A percentile compares a stretch with the other conserved stretches of the same genome.
These are phyloP conservation scores for Emergomyces pasteurianus DNA, from an alignment of 2,329 filamentous ascomycete genomes.

Conservation along the genomic window DNA sequence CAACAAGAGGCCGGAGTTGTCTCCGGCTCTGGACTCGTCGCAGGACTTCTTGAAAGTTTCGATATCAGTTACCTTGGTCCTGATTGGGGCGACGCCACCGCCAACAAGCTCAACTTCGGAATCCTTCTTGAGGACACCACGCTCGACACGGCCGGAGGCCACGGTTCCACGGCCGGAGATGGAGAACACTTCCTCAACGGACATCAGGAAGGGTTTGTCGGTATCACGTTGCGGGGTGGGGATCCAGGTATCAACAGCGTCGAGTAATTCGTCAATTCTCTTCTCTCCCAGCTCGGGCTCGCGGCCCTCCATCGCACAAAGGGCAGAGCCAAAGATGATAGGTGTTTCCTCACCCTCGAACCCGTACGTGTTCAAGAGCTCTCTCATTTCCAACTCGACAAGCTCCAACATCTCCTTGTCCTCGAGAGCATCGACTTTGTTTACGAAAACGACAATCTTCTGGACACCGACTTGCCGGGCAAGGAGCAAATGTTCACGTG, in stretches of 20 bases:
- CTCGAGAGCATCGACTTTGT: constrained; percentile 96
- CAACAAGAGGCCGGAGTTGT: constrained; percentile 95
- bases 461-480: constrained; percentile 97
- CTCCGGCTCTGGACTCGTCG: constrained; percentile 87
- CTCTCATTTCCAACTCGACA: constrained; percentile 99
- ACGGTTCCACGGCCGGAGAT: constrained; percentile 92
- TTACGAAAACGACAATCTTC: constrained; percentile 97
- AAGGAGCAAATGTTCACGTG: constrained; percentile 92
- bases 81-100: constrained; percentile 69
- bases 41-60: constrained; percentile 99
- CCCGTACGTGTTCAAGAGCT: constrained; percentile 81
- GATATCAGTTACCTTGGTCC: constrained; percentile 99
- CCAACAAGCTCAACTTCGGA: constrained; percentile 89
- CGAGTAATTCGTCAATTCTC: constrained; percentile 85
- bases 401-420: constrained; percentile 99
- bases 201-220: constrained; percentile 99
- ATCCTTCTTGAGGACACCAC: constrained; percentile 86
- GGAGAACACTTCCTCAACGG: constrained; percentile 85
- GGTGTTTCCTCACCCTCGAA: constrained; percentile 98
- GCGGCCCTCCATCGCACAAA: constrained; percentile 83
- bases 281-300: constrained; percentile 72
- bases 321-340: constrained; percentile 91
- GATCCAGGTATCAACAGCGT: constrained; percentile 89
- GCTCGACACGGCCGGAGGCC: constrained; percentile 92
- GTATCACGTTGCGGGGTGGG: constrained; percentile 86